phyloP scores from a whole-genome alignment of 495 filamentous ascomycete genomes.

The Xylaria telfairii region DNA sequence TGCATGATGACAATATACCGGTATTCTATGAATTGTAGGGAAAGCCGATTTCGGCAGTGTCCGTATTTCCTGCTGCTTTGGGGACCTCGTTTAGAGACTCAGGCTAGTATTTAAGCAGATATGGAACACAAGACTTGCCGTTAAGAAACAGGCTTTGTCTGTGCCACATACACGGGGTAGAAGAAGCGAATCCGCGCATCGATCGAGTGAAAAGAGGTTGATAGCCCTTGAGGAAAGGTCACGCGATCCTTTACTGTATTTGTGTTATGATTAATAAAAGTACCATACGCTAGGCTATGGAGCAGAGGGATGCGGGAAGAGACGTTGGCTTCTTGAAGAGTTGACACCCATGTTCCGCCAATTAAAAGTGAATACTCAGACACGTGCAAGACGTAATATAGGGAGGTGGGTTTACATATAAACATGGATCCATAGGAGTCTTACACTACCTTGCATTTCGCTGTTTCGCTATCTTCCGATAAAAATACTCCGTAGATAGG shows the following conservation, averaged over 20 bases:
- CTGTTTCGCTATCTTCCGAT: background rate
- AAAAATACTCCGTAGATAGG: background rate
- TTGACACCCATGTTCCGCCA: background rate
- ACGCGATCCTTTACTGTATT: constrained; percentile 10
- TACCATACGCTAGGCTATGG: background rate
- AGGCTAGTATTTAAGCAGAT: background rate
- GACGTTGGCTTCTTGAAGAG: background rate
- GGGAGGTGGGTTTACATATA: too few species aligned
- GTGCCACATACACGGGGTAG: constrained; percentile 2
- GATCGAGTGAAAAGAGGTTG: background rate
- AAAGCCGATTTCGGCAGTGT: background rate
- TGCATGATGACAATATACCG: background rate
- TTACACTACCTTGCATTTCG: too few species aligned
- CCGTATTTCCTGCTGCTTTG: too few species aligned
- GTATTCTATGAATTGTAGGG: background rate
- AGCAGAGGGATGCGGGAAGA: background rate
- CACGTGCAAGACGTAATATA: background rate
- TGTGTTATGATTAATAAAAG: background rate
- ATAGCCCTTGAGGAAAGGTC: background rate
- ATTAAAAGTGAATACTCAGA: background rate
- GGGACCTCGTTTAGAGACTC: background rate
- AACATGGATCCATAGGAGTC: too few species aligned
- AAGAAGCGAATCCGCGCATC: background rate
- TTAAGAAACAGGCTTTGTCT: background rate
- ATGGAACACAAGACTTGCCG: background rate